Conservation (phyloP, 1,284 basidiomycete species). For the Apiotrichum laibachii region DNA sequence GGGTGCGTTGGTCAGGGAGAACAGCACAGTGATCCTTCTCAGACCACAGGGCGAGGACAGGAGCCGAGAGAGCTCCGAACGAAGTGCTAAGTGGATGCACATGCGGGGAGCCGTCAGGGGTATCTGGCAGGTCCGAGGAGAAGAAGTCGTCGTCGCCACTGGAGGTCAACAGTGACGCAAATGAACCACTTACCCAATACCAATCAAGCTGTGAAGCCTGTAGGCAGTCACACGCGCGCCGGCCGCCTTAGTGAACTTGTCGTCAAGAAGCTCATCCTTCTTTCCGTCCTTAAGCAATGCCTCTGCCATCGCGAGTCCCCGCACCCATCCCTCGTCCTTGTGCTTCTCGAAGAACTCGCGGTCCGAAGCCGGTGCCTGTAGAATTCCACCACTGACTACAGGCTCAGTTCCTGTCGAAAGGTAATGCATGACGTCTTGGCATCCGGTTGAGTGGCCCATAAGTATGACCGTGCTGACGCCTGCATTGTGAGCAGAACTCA, state of each 20-base stretch:
- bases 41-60: slow-evolving; percentile 38
- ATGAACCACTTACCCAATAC: slow-evolving; percentile 27
- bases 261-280: slow-evolving; percentile 27
- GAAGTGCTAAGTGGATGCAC: slow-evolving; percentile 40
- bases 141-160: slow-evolving; percentile 52
- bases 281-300: slow-evolving; percentile 32
- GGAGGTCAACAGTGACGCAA: background rate
- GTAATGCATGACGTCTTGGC: slow-evolving; percentile 47
- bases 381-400: slow-evolving; percentile 40
- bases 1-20: slow-evolving; percentile 12
- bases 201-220: slow-evolving; percentile 36
- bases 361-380: slow-evolving; percentile 48
- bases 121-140: slow-evolving; percentile 38
- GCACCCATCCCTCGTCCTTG: slow-evolving; percentile 12
- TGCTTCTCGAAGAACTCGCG: slow-evolving; percentile 31
- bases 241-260: slow-evolving; percentile 28
- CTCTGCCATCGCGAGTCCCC: slow-evolving; percentile 22
- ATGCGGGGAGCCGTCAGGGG: slow-evolving; percentile 16
- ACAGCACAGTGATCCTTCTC: slow-evolving; percentile 38
- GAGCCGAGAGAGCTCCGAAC: slow-evolving; percentile 40
- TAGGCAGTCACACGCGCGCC: slow-evolving; percentile 35
- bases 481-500: slow-evolving; percentile 8
- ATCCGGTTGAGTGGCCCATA: slow-evolving; percentile 50
- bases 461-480: slow-evolving; percentile 27
- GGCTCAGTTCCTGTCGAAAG: slow-evolving; percentile 20